phyloP scores from a whole-genome alignment of 164 flowering plant genomes.

The Vitis riparia region DNA sequence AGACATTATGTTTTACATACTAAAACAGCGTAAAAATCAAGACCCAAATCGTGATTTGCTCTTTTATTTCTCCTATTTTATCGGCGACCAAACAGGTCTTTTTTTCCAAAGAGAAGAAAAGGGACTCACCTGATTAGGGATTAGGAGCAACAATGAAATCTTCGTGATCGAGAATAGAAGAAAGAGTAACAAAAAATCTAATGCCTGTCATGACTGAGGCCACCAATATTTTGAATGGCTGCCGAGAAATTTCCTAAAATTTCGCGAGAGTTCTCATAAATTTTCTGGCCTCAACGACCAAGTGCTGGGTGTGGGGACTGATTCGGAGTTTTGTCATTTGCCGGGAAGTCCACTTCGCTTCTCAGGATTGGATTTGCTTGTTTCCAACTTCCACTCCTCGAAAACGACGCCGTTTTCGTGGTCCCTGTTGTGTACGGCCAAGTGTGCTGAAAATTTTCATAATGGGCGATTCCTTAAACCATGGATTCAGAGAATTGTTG shows the following conservation, averaged over 20 bases:
- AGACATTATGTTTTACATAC: too few species aligned
- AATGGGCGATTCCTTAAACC: background rate
- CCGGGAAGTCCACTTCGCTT: background rate
- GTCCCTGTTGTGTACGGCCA: background rate
- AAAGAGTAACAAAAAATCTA: too few species aligned
- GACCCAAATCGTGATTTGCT: too few species aligned
- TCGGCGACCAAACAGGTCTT: too few species aligned
- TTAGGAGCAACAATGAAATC: too few species aligned
- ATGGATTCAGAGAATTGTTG: too few species aligned
- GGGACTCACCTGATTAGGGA: too few species aligned
- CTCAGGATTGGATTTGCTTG: background rate
- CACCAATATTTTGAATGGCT: conserved; percentile 26
- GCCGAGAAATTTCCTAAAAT: background rate
- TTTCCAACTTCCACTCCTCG: background rate
- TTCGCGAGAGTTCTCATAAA: background rate
- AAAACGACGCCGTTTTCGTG: background rate
- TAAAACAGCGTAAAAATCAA: too few species aligned
- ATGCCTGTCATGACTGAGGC: conserved; percentile 1
- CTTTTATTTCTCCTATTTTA: too few species aligned
- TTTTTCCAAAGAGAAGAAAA: too few species aligned
- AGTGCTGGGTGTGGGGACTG: background rate
- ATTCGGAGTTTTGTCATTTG: background rate
- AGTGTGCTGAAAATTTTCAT: background rate
- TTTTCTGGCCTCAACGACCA: too few species aligned
- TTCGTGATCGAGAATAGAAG: too few species aligned